Evolutionary conservation across 2,329 filamentous ascomycete species (phyloP), one percentile per base, ranked within the genome.

Genomic region (Alternaria solani): DNA sequence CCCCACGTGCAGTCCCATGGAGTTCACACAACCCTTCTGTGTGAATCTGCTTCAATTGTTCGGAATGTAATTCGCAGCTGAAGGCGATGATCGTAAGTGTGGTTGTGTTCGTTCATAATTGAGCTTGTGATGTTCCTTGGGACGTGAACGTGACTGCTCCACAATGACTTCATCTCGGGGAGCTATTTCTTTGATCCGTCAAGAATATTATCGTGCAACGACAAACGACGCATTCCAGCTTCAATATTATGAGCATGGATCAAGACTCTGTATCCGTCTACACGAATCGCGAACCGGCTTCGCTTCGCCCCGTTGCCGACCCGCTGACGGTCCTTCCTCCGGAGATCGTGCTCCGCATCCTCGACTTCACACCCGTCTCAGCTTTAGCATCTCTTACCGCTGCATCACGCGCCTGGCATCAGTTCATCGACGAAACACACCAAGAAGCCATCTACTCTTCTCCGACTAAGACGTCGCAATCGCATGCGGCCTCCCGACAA

Each of bases 301-400:
- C 8, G 12, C 16, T 9, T 5, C 25, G 18, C 20, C 39, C 20
- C 12, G 28, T 47, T n/a, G 16, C 38, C 20, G 56, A 60, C 26
- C 57, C 57, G 46, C 57, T 60, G 9, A 57, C 57, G 52, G 46
- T 46, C 26, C 41, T 60, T 4, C 57, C 57, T 7, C 57, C 57
- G 30, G 57, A 60, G 32, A 46, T 60, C n/a, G 46, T 60, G 39
- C 57, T 60, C 41, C 57, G 53, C 53, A 51, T 60, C 46, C 57
- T 60, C 25, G 53, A 60, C 25, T 60, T 57, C 39, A 57, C 57
- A 20, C 41, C 57, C 26, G 41, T 60, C 16, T 57, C 57, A 5
- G 53, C 20, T 1, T 47, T 60, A 36, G 53, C 30, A 14, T 51
- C 52, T n/a, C 57, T 60, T 30, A 51, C 41, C 14, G 48, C 25